Conservation (phyloP, 176 grass and related monocot genomes). For the Lolium perenne region DNA sequence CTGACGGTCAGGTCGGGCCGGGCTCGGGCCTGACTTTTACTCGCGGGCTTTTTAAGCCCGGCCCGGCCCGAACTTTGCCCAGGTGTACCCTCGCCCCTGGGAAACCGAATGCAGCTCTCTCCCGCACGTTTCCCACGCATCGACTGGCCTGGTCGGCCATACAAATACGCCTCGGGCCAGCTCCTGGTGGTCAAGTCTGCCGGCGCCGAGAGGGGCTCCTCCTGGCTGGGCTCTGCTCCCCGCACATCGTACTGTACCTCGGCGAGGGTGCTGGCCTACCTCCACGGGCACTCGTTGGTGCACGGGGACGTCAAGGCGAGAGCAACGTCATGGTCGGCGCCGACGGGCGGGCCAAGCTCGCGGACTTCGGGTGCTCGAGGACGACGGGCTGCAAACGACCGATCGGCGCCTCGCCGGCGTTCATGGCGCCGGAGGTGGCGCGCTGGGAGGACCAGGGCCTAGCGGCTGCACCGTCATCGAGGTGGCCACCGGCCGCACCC, state of each 20-base stretch:
- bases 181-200: slow-evolving; percentile 65
- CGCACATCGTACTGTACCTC: slow-evolving; percentile 64
- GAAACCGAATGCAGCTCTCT: not conserved
- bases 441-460: too few species aligned
- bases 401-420: too few species aligned
- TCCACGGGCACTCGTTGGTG: slow-evolving; percentile 56
- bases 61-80: too few species aligned
- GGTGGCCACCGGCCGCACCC: too few species aligned
- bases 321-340: slow-evolving; percentile 67
- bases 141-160: not conserved
- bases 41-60: too few species aligned
- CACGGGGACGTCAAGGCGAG: slow-evolving; percentile 74
- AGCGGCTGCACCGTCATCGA: too few species aligned
- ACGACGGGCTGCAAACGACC: too few species aligned
- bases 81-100: slow-evolving; percentile 7
- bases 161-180: slow-evolving; percentile 37
- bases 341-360: slow-evolving; percentile 10
- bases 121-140: slow-evolving; percentile 21
- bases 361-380: not conserved
- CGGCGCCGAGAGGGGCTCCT: not conserved
- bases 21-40: too few species aligned
- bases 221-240: not conserved
- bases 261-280: slow-evolving; percentile 57
- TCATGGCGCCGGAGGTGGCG: too few species aligned
- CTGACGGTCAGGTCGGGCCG: too few species aligned